Conservation (phyloP, 495 filamentous ascomycete species). For the Daldinia childiae region DNA sequence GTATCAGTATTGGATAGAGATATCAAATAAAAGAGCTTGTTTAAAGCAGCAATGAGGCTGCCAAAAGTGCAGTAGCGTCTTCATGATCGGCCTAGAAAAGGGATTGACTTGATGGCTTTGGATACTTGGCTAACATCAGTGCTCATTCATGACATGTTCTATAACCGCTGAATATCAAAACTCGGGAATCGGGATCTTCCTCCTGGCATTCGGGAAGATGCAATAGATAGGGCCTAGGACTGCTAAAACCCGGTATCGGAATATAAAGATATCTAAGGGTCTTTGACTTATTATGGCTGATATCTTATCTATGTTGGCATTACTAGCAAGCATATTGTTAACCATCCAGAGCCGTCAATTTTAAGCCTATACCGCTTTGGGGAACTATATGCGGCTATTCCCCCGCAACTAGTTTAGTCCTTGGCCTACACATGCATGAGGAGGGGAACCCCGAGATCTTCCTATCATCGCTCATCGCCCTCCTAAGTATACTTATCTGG, state of each 20-base stretch:
- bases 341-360: slow-evolving; percentile 1
- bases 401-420: slow-evolving; percentile 38
- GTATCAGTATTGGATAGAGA: slow-evolving; percentile 29
- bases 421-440: slow-evolving; percentile 14
- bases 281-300: slow-evolving; percentile 16
- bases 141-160: neutral
- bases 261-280: slow-evolving; percentile 9
- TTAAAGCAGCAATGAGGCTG: neutral
- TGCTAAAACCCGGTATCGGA: slow-evolving; percentile 40
- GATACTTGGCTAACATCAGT: neutral
- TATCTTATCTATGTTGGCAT: slow-evolving; percentile 19
- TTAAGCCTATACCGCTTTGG: slow-evolving; percentile 40
- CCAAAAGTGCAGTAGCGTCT: neutral
- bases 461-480: slow-evolving; percentile 29
- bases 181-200: slow-evolving; percentile 44
- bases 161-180: neutral
- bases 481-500: slow-evolving; percentile 33
- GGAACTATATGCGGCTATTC: slow-evolving; percentile 44
- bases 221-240: neutral
- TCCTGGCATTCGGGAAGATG: slow-evolving; percentile 38
- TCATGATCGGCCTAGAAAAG: neutral
- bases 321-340: slow-evolving; percentile 19
- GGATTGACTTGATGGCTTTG: slow-evolving; percentile 1
- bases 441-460: slow-evolving; percentile 37
- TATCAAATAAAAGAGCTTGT: neutral